Conservation (phyloP, 148 eudicot species). For the Linanthus parryae region DNA sequence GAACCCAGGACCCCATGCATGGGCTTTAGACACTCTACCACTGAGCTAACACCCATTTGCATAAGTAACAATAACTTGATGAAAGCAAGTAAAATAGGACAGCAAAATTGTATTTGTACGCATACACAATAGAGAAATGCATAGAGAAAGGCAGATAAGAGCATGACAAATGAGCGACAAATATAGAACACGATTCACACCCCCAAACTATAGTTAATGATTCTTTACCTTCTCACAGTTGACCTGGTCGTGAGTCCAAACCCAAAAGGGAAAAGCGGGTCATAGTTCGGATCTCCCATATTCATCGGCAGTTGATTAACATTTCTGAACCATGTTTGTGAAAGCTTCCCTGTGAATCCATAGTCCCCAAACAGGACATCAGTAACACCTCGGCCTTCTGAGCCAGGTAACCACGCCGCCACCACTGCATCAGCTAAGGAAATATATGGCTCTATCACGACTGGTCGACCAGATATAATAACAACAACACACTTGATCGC, state of each 20-base stretch:
- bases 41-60: too few species aligned
- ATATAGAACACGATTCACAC: neutral
- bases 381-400: constrained; percentile 69
- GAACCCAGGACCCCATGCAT: too few species aligned
- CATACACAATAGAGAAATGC: neutral
- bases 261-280: constrained; percentile 78
- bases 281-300: constrained; percentile 58
- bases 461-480: constrained; percentile 69
- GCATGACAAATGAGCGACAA: neutral
- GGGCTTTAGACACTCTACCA: too few species aligned
- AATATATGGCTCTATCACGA: constrained; percentile 68
- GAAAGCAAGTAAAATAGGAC: too few species aligned
- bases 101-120: too few species aligned
- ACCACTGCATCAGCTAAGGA: constrained; percentile 52
- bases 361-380: constrained; percentile 83
- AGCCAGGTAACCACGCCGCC: constrained; percentile 87
- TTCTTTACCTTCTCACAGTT: constrained; percentile 20
- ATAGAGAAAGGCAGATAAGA: neutral
- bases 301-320: constrained; percentile 88
- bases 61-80: too few species aligned
- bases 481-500: constrained; percentile 57
- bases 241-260: constrained; percentile 49
- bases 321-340: constrained; percentile 70
- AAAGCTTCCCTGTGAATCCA: constrained; percentile 58
- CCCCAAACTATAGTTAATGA: neutral